Conservation (phyloP, 805 yeast species). For the Kodamaea hsintzibuensis region DNA sequence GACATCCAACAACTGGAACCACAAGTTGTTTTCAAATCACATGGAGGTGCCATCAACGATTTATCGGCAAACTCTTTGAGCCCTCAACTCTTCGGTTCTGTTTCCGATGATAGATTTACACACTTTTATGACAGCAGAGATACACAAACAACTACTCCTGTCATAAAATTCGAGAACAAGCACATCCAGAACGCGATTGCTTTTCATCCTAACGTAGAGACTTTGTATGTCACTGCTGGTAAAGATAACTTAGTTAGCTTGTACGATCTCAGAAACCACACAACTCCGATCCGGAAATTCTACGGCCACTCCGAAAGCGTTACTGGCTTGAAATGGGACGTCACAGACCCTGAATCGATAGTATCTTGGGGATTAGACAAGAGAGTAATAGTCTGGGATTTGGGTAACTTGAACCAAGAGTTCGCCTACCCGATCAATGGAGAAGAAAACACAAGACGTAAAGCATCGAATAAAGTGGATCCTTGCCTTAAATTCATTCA, state of each 20-base stretch:
- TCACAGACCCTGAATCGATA: conserved; percentile 49
- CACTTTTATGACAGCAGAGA: conserved; percentile 61
- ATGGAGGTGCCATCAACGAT: conserved; percentile 64
- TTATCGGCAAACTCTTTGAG: conserved; percentile 47
- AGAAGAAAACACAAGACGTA: conserved; percentile 52
- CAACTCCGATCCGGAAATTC: conserved; percentile 59
- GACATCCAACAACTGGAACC: conserved; percentile 53
- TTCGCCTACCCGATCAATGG: conserved; percentile 37
- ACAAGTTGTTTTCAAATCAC: conserved; percentile 47
- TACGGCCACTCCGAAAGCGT: conserved; percentile 60
- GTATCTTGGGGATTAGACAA: conserved; percentile 66
- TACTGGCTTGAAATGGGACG: conserved; percentile 48
- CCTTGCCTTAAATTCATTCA: conserved; percentile 79
- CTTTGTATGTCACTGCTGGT: conserved; percentile 73
- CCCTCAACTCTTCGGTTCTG: conserved; percentile 59
- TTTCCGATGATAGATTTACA: conserved; percentile 63
- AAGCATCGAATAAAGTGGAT: conserved; percentile 49
- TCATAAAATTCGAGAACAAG: conserved; percentile 44
- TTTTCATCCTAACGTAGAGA: conserved; percentile 57
- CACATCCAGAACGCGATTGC: conserved; percentile 69
- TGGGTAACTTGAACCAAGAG: conserved; percentile 57
- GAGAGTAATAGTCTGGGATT: conserved; percentile 74
- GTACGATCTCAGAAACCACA: conserved; percentile 72
- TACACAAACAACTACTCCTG: conserved; percentile 26
- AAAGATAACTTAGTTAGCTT: conserved; percentile 71